These are phyloP conservation scores for Cunninghamia lanceolata DNA, from an alignment of 75 land plant species.

Conservation along the genomic window DNA sequence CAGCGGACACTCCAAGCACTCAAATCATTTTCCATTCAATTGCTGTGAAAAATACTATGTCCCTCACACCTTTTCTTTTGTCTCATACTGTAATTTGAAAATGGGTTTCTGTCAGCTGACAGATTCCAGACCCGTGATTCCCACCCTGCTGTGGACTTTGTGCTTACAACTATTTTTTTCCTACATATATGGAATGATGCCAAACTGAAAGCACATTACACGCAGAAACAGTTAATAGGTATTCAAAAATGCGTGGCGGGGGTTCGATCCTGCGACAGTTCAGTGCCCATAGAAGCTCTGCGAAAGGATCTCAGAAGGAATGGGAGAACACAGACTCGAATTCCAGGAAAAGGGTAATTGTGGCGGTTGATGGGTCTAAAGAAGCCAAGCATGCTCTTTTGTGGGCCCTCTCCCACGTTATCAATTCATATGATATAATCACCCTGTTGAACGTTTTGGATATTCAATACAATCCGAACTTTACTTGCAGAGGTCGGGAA, in stretches of 20 bases:
- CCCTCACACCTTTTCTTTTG: not conserved
- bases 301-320: not conserved
- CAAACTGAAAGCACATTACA: not conserved
- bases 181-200: not conserved
- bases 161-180: not conserved
- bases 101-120: constrained; percentile 6
- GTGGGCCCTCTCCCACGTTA: constrained; percentile 79
- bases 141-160: not conserved
- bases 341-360: constrained; percentile 70
- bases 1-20: not conserved
- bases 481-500: constrained; percentile 5
- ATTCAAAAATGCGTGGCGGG: constrained; percentile 9
- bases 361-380: constrained; percentile 48
- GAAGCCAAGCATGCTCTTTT: constrained; percentile 61
- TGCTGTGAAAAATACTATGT: not conserved
- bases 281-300: not conserved
- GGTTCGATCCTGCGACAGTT: constrained; percentile 12
- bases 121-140: constrained; percentile 9
- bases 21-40: not conserved
- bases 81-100: not conserved
- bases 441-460: constrained; percentile 51
- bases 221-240: not conserved
- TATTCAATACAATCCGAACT: constrained; percentile 1
- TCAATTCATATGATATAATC: constrained; percentile 60
- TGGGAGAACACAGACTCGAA: constrained; percentile 1